Percentiles rank a stretch among this genome's conserved stretches.
phyloP scores from a whole-genome alignment of 495 filamentous ascomycete species.

The Amniculicola lignicola region DNA sequence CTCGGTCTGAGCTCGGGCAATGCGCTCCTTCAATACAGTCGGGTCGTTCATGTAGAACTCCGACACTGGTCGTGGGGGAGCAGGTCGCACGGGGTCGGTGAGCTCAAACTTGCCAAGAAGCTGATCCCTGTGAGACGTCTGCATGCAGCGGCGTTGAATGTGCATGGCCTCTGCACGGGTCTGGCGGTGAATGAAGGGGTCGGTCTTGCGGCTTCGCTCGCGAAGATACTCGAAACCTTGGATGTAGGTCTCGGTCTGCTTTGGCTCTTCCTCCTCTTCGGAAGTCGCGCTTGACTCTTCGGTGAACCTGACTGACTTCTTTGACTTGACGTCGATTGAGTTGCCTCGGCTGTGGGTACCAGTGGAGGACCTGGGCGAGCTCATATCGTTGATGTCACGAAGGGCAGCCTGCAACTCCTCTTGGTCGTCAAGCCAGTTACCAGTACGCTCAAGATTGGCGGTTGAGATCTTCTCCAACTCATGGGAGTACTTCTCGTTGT shows the following conservation, averaged over 20 bases:
- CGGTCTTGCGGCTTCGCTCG: conserved; percentile 55
- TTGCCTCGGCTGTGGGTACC: conserved; percentile 27
- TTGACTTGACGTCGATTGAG: conserved; percentile 38
- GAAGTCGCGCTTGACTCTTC: conserved; percentile 44
- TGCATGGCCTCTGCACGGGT: conserved; percentile 87
- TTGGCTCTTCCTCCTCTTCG: conserved; percentile 25
- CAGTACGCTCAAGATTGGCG: conserved; percentile 73
- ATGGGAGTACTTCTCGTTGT: conserved; percentile 65
- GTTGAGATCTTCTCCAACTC: conserved; percentile 63
- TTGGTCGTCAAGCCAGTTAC: conserved; percentile 76
- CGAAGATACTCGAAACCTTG: conserved; percentile 76
- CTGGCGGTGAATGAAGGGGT: conserved; percentile 78
- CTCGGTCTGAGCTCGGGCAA: conserved; percentile 62
- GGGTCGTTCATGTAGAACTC: conserved; percentile 37
- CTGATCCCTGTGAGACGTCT: conserved; percentile 50
- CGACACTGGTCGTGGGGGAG: conserved; percentile 46
- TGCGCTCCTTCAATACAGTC: conserved; percentile 59
- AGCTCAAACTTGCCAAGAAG: conserved; percentile 76
- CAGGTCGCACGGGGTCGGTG: conserved; percentile 47
- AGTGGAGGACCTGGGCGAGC: conserved; percentile 14
- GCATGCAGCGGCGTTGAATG: conserved; percentile 61
- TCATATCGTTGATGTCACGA: conserved; percentile 56
- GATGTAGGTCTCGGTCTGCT: conserved; percentile 81
- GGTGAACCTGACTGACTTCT: conserved; percentile 77
- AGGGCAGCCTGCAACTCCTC: conserved; percentile 54